These are phyloP conservation scores for Cutaneotrichosporon arboriforme DNA, from an alignment of 1,284 basidiomycete genomes.

Conservation along the genomic window DNA sequence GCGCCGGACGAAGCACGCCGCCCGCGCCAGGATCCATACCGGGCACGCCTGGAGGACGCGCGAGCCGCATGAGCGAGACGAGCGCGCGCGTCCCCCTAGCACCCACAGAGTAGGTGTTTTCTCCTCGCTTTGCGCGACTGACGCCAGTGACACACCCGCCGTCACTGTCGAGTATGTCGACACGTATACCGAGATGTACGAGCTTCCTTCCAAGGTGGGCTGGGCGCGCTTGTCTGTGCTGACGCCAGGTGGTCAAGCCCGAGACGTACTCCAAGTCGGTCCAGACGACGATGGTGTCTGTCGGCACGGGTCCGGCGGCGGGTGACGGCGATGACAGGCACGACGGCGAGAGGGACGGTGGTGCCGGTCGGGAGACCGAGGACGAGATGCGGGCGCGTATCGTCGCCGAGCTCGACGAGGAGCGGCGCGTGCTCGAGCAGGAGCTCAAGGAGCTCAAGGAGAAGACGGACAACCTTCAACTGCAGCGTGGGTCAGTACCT, in stretches of 20 bases:
- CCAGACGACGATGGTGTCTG: slow-evolving; percentile 59
- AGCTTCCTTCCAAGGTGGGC: slow-evolving; percentile 74
- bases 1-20: neutral
- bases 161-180: slow-evolving; percentile 66
- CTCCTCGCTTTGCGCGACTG: too few relatives aligned
- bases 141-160: neutral
- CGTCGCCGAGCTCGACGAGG: slow-evolving; percentile 52
- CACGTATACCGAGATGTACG: slow-evolving; percentile 79
- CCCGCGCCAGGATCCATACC: slow-evolving; percentile 55
- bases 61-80: slow-evolving; percentile 38
- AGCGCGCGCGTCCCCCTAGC: slow-evolving; percentile 24
- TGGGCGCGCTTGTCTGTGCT: neutral
- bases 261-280: slow-evolving; percentile 85
- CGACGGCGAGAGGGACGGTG: slow-evolving; percentile 48
- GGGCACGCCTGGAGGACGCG: slow-evolving; percentile 58
- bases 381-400: slow-evolving; percentile 69
- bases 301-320: slow-evolving; percentile 30
- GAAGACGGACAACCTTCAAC: slow-evolving; percentile 62
- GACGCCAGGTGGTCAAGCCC: slow-evolving; percentile 11
- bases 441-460: slow-evolving; percentile 75
- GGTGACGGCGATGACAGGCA: slow-evolving; percentile 42
- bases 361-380: slow-evolving; percentile 54
- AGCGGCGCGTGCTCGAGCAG: slow-evolving; percentile 64
- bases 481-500: slow-evolving; percentile 26
- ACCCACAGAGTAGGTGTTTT: neutral